Evolutionary conservation across 192 early-diverging fungal genomes (phyloP).

Genomic region (Linnemannia elongata): DNA sequence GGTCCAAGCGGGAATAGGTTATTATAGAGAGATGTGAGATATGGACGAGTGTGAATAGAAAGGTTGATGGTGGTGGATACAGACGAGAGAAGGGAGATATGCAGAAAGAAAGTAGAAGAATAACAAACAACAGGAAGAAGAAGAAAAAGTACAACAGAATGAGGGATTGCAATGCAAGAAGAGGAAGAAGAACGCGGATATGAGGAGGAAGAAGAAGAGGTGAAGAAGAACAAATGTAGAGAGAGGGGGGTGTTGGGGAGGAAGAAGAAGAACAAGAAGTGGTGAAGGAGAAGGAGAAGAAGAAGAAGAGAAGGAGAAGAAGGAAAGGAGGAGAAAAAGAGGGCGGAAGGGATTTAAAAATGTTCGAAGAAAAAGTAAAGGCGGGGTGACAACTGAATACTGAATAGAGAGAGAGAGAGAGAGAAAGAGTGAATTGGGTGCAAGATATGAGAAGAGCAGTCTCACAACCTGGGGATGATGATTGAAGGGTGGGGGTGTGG

Average conservation of each 20-base stretch:
- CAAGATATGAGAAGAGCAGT: neutral
- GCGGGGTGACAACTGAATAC: neutral
- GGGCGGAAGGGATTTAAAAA: neutral
- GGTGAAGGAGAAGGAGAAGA: neutral
- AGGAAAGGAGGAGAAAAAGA: neutral
- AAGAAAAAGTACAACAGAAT: neutral
- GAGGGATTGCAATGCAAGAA: conserved; percentile 6
- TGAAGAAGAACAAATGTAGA: neutral
- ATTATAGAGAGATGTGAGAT: neutral
- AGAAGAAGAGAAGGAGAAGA: neutral
- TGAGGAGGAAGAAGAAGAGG: neutral
- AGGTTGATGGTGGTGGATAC: neutral
- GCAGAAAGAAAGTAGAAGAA: conserved; percentile 11
- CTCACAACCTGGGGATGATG: neutral
- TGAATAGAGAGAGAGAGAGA: too few relatives aligned
- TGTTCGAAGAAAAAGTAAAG: neutral
- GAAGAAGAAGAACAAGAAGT: neutral
- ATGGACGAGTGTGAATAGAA: neutral
- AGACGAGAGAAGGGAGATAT: neutral
- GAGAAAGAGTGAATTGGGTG: neutral
- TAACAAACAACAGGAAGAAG: neutral
- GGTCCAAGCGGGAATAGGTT: conserved; percentile 1
- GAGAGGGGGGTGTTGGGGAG: neutral
- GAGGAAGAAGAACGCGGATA: neutral
- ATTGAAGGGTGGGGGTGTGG: neutral